Evolutionary conservation across 805 yeast species (phyloP).

Genomic region (Starmera amethionina): DNA sequence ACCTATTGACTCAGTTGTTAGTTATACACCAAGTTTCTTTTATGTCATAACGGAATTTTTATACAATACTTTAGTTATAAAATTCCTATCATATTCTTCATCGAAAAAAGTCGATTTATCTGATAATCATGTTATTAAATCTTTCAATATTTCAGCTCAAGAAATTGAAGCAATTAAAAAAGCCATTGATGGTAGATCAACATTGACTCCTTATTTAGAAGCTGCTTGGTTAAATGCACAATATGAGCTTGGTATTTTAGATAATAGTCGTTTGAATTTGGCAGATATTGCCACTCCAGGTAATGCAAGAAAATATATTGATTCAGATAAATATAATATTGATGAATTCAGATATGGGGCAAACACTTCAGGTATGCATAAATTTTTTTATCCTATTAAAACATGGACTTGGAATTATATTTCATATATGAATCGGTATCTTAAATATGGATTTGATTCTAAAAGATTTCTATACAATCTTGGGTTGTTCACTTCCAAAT

Average conservation of each 20-base stretch:
- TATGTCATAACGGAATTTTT: slow-evolving; percentile 5
- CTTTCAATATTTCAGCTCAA: slow-evolving; percentile 4
- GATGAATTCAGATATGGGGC: slow-evolving; percentile 11
- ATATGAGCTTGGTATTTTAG: slow-evolving; percentile 1
- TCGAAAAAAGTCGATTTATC: neutral
- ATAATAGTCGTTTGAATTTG: slow-evolving; percentile 2
- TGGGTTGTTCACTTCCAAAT: slow-evolving; percentile 9
- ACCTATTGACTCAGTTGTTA: slow-evolving; percentile 6
- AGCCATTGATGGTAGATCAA: slow-evolving; percentile 2
- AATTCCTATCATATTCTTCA: neutral
- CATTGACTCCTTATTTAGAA: slow-evolving; percentile 12
- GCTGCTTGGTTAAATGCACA: slow-evolving; percentile 12
- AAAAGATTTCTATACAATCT: slow-evolving; percentile 7
- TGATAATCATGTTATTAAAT: slow-evolving; percentile 5
- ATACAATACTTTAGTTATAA: slow-evolving; percentile 3
- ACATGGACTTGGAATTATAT: slow-evolving; percentile 2
- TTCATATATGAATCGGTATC: slow-evolving; percentile 4
- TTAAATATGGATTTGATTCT: slow-evolving; percentile 1
- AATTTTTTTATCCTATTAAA: slow-evolving; percentile 4
- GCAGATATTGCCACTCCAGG: slow-evolving; percentile 11
- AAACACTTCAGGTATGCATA: slow-evolving; percentile 12
- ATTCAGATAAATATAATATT: slow-evolving; percentile 1
- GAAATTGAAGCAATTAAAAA: neutral
- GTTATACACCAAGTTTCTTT: slow-evolving; percentile 8
- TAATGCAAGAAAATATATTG: slow-evolving; percentile 11